Percentiles rank a stretch among this genome's conserved stretches.
Conservation (phyloP, 2,329 filamentous ascomycete genomes). For the Pyrenochaeta sp. region DNA sequence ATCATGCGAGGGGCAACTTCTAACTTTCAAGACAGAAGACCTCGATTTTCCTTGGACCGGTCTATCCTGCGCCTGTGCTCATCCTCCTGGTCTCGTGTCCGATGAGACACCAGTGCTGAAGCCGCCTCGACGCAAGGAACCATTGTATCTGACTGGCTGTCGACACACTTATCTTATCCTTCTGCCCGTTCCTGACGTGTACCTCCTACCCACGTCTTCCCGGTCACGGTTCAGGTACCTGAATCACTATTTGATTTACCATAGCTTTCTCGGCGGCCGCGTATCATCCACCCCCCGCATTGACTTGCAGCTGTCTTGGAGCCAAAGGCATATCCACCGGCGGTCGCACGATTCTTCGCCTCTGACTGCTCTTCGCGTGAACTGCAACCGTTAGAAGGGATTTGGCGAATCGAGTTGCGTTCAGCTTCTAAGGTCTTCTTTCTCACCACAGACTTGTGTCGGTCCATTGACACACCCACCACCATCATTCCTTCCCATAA, state of each 20-base stretch:
- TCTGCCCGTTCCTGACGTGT: slow-evolving; percentile 25
- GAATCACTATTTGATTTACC: slow-evolving; percentile 6
- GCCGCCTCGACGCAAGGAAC: slow-evolving; percentile 37
- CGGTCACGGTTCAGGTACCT: slow-evolving; percentile 20
- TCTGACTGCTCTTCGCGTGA: slow-evolving; percentile 9
- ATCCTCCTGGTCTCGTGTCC: slow-evolving; percentile 21
- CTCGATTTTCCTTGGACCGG: slow-evolving; percentile 34
- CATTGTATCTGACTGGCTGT: slow-evolving; percentile 29
- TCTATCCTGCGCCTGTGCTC: slow-evolving; percentile 8
- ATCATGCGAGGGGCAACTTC: slow-evolving; percentile 39
- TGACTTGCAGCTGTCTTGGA: slow-evolving; percentile 18
- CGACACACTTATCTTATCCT: slow-evolving; percentile 24
- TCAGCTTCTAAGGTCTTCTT: background rate
- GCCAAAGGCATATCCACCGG: slow-evolving; percentile 16
- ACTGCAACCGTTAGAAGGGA: background rate
- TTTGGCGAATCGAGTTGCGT: background rate
- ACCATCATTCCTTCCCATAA: slow-evolving; percentile 36
- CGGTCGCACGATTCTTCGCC: slow-evolving; percentile 17
- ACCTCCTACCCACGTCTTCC: slow-evolving; percentile 12
- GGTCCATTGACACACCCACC: slow-evolving; percentile 41
- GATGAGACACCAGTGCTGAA: slow-evolving; percentile 25
- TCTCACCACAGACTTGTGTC: slow-evolving; percentile 37
- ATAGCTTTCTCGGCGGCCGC: slow-evolving; percentile 8
- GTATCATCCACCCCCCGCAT: slow-evolving; percentile 21
- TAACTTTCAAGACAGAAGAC: slow-evolving; percentile 36